Conservation (phyloP, 306 rosid genomes). For the Prosopis cineraria region DNA sequence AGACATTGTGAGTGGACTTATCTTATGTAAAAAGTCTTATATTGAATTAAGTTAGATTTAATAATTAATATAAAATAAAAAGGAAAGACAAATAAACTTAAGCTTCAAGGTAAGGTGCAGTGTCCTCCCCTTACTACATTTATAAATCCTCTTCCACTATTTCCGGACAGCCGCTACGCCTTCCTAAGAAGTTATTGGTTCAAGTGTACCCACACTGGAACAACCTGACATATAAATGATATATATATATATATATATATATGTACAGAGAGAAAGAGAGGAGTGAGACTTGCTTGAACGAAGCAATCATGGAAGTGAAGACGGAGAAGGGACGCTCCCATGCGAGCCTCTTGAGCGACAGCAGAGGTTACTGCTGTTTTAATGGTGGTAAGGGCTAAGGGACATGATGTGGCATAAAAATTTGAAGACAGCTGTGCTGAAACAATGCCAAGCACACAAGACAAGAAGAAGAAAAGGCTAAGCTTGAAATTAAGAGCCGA, state of each 20-base stretch:
- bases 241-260: neutral
- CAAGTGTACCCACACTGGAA: too few relatives aligned
- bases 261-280: neutral
- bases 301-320: slow-evolving; percentile 91
- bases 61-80: too few relatives aligned
- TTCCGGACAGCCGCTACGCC: too few relatives aligned
- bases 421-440: slow-evolving; percentile 61
- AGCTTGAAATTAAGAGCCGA: slow-evolving; percentile 22
- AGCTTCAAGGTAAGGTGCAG: too few relatives aligned
- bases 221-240: neutral
- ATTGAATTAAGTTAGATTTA: too few relatives aligned
- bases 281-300: slow-evolving; percentile 62
- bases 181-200: too few relatives aligned
- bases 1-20: too few relatives aligned
- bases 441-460: slow-evolving; percentile 35
- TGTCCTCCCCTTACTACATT: too few relatives aligned
- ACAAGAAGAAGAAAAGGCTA: slow-evolving; percentile 17
- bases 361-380: slow-evolving; percentile 44
- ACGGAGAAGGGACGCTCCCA: slow-evolving; percentile 88
- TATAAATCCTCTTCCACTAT: too few relatives aligned
- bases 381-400: slow-evolving; percentile 62
- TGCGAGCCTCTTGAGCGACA: slow-evolving; percentile 58
- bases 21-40: too few relatives aligned
- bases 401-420: slow-evolving; percentile 55
- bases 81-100: too few relatives aligned